Evolutionary conservation across 495 filamentous ascomycete species (phyloP), one percentile per base, ranked within the genome.

Genomic region (Lophiostoma macrostomum): DNA sequence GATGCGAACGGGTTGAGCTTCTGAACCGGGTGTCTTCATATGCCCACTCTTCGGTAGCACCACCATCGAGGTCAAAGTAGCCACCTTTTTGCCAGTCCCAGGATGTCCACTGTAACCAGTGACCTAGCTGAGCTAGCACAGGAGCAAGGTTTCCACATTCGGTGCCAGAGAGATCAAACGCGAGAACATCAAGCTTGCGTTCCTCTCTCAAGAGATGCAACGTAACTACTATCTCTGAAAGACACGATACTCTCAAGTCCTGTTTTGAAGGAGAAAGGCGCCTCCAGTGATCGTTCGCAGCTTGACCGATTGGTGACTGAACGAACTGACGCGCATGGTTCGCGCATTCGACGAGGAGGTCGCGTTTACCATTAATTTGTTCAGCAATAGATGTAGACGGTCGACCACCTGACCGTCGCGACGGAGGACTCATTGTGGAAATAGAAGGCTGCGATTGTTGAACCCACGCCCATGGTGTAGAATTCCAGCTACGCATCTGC

Each of bases 151-250:
- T 76, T 37, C 75, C 69, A 24, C 71, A 59, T 25, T 79, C 71
- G 36, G 73, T 69, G 31, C 74, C 74, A 7, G 76, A 74, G 42
- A 75, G 71, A 51, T 85, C 77, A 0, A 75, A 72, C 19, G 80
- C 73, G 16, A 82, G 76, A 23, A 81, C 80, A 39, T 87, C 83
- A 4, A 98, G 80, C 64, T 94, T 96, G 56, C 86, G 80, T 61
- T 98, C 93, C 65, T 98, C 91, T 1, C 85, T 75, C 3, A 95
- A 67, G 5, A 97, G 76, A 67, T 97, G 94, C 19, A 98, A 76
- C 12, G 80, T 83, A 41, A 93, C 73, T 8, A 96, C 72, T 1
- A 91, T 74, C 39, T 81, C 83, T 52, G 80, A 79, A 31, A 89
- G 73, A 25, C 80, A 76, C 42, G 73, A 78, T 18, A 77, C 76